Evolutionary conservation across 257 asterid species (phyloP), one percentile per base, ranked within the genome.

Genomic region (Sherardia arvensis): DNA sequence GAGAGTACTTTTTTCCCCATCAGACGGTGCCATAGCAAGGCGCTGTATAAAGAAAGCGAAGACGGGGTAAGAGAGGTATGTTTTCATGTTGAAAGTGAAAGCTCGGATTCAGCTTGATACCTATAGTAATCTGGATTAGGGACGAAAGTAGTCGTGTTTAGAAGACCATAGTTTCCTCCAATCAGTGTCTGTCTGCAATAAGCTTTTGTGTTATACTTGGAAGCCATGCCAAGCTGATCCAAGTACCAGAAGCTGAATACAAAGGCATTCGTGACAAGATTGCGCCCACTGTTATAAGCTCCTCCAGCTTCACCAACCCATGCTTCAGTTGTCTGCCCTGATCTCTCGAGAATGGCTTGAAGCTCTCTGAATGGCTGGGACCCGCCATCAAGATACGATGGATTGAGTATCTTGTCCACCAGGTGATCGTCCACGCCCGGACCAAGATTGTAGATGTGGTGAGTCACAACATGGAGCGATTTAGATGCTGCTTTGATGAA

Each of bases 101-200:
- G n/a, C 29, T 26, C 11, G 28, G 22, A 47, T 63, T 54, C 47
- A 25, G 67, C 47, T 29, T 18, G 7, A 53, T 59, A 81, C 98
- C 98, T 89, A 75, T 91, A 88, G 81, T 82, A 91, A 70, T 91
- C 98, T 58, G 98, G 98, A 76, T 91, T 91, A 2, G 98, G 98
- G 51, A 64, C 65, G 45, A 61, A 91, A 6, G 80, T 83, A 15
- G 77, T 73, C 0, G 94, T 82, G 71, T 88, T 72, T 49, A 91
- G 90, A 55, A 91, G 74, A 58, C 98, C 95, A 65, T 91, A 91
- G 81, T 88, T 88, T 63, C 98, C 98, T 33, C 98, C 98, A 48
- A 86, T 76, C 68, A 91, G 68, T 9, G 96, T 68, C 75, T 91
- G 98, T 64, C 98, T 78, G 81, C 98, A 91, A 74, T 88, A 91